A percentile compares a stretch with the other conserved stretches of the same genome.
Evolutionary conservation across 257 asterid genomes (phyloP).

Genomic region (Primulina eburnea): DNA sequence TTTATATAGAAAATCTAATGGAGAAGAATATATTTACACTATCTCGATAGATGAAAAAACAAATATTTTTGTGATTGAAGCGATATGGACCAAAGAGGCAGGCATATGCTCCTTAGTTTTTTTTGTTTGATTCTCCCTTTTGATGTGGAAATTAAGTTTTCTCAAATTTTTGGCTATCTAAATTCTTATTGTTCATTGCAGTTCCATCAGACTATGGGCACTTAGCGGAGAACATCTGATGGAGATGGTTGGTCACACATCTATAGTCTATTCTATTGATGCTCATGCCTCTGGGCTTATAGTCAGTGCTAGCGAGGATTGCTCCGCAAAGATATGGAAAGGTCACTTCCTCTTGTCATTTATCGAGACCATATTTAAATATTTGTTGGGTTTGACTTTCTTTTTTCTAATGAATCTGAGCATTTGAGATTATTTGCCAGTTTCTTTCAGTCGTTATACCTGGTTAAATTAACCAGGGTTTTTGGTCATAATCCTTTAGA

Average conservation of each 20-base stretch:
- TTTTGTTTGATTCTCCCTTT: constrained; percentile 8
- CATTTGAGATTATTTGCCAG: constrained; percentile 13
- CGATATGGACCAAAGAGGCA: neutral
- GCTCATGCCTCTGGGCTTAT: constrained; percentile 87
- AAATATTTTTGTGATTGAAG: neutral
- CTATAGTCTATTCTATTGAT: constrained; percentile 91
- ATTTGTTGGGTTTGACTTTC: constrained; percentile 15
- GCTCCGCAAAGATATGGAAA: constrained; percentile 94
- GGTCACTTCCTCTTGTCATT: constrained; percentile 40
- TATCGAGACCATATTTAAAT: neutral
- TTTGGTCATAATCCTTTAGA: constrained; percentile 8
- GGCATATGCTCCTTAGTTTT: neutral
- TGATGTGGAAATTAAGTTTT: neutral
- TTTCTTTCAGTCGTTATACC: constrained; percentile 10
- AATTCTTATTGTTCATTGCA: constrained; percentile 41
- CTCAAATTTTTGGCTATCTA: constrained; percentile 23
- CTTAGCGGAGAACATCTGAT: constrained; percentile 72
- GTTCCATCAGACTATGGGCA: constrained; percentile 88
- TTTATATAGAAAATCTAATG: too few species aligned
- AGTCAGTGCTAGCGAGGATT: constrained; percentile 93
- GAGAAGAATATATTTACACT: too few species aligned
- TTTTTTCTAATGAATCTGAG: constrained; percentile 1
- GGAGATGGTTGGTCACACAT: constrained; percentile 97
- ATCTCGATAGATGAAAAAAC: too few species aligned
- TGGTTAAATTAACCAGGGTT: neutral